Percentiles rank a stretch among this genome's conserved stretches.
phyloP scores from a whole-genome alignment of 176 grass and related monocot species.

The Rhynchospora tenuis region DNA sequence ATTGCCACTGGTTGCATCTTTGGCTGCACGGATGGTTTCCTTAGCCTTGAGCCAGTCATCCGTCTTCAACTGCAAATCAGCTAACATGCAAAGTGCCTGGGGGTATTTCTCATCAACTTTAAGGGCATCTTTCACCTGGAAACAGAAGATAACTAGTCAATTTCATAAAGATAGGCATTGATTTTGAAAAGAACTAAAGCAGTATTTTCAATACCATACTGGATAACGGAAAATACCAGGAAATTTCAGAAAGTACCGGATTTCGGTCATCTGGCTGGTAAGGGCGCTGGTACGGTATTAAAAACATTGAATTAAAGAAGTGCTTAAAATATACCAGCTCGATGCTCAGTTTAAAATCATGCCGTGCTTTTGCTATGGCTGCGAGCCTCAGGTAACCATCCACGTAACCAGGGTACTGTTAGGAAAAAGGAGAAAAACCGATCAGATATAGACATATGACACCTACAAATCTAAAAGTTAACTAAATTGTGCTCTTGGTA shows the following conservation, averaged over 20 bases:
- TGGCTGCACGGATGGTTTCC: slow-evolving; percentile 79
- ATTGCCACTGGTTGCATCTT: slow-evolving; percentile 76
- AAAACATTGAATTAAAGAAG: no score
- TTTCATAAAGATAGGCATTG: slow-evolving; percentile 2
- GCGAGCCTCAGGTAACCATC: slow-evolving; percentile 91
- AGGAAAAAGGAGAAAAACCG: neutral
- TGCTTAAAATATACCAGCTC: slow-evolving; percentile 51
- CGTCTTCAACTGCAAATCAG: slow-evolving; percentile 70
- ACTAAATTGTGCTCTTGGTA: neutral
- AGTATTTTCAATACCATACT: no score
- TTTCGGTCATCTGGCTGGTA: no score
- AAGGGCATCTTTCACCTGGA: slow-evolving; percentile 75
- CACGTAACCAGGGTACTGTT: slow-evolving; percentile 75
- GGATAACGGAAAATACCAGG: no score
- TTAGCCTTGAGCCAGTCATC: slow-evolving; percentile 94
- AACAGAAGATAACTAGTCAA: slow-evolving; percentile 33
- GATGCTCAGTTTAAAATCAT: slow-evolving; percentile 66
- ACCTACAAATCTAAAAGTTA: neutral
- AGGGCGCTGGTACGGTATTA: no score
- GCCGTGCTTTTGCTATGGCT: slow-evolving; percentile 73
- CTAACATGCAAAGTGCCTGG: slow-evolving; percentile 86
- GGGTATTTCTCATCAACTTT: slow-evolving; percentile 88
- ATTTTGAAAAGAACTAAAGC: neutral
- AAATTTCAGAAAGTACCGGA: no score
- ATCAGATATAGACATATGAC: neutral